Conservation (phyloP, 306 rosid species). For the Lupinus albus region DNA sequence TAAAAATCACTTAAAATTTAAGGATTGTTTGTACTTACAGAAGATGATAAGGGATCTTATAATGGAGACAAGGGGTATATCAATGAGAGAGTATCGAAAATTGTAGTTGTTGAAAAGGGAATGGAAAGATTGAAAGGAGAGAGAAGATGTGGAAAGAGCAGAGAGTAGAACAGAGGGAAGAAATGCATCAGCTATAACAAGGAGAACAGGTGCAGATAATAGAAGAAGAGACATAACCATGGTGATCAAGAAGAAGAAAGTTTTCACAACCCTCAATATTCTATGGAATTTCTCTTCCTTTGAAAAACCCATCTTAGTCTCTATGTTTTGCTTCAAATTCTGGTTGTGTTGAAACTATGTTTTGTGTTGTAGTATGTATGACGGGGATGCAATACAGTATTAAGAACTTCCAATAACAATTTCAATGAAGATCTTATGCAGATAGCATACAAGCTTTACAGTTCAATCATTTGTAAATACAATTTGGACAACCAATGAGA, state of each 20-base stretch:
- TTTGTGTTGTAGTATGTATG: slow-evolving; percentile 12
- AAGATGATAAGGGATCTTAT: slow-evolving; percentile 61
- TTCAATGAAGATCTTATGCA: too few relatives aligned
- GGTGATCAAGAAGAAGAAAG: slow-evolving; percentile 64
- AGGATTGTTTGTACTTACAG: slow-evolving; percentile 46
- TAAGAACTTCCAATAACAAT: background rate
- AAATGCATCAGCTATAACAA: slow-evolving; percentile 62
- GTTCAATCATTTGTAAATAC: too few relatives aligned
- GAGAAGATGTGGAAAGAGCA: slow-evolving; percentile 48
- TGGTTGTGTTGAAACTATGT: background rate
- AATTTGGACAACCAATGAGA: too few relatives aligned
- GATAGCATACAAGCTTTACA: too few relatives aligned
- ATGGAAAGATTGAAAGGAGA: slow-evolving; percentile 34
- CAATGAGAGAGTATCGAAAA: slow-evolving; percentile 66
- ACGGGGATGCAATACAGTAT: background rate
- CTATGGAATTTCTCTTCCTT: slow-evolving; percentile 66
- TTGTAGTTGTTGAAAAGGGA: slow-evolving; percentile 62
- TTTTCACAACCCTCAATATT: slow-evolving; percentile 56
- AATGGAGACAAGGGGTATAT: slow-evolving; percentile 64
- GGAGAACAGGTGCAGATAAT: slow-evolving; percentile 68
- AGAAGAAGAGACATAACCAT: slow-evolving; percentile 67
- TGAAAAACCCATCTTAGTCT: slow-evolving; percentile 50
- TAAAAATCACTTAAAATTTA: background rate
- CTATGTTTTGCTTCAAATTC: background rate
- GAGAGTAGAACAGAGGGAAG: slow-evolving; percentile 69